Evolutionary conservation across 2,329 filamentous ascomycete genomes (phyloP), one percentile per base, ranked within the genome.

Genomic region (Colletotrichum higginsianum): DNA sequence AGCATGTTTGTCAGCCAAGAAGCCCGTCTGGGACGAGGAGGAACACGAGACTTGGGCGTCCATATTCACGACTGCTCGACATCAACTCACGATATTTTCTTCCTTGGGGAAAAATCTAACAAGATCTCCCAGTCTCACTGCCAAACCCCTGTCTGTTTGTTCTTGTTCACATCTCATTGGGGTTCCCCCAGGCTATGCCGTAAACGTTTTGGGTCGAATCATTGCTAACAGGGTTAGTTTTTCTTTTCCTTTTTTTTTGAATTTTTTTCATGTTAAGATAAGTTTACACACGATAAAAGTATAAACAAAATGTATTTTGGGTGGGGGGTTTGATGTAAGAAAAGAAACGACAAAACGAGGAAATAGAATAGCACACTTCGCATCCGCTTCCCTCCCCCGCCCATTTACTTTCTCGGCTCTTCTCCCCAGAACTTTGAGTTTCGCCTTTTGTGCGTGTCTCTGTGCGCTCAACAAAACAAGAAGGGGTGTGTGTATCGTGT

Each of bases 221-320:
- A 60, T 63, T 67, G 38, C 38, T 8, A 1, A 30, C 1, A 30
- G 30, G 7, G 30, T 30, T 30, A 9, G 6, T 30, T 9, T 30
- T 30, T 4, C 30, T 30, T 30, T 30, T 4, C 30, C 1, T 30
- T 30, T 30, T 30, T 7, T 30, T 60, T 58, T 68, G 38, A 60
- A 63, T 21, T 47, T 49, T 49, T 44, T 63, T 68, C 47, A n/a
- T 38, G 30, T 57, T 38, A 52, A 49, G 57, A 58, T 23, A 63
- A 53, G 30, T 70, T 61, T 67, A 58, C 46, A 68, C 65, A 63
- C 65, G 63, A 30, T 30, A 40, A 58, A 62, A 57, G 21, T 46
- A 60, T 38, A 65, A 42, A 49, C 56, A 68, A 42, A 18, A 68
- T 64, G 46, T 61, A 61, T 61, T 61, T 7, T 9, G 30, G 30